These are phyloP conservation scores for Syzygium oleosum DNA, from an alignment of 345 rosid genomes.

Conservation along the genomic window DNA sequence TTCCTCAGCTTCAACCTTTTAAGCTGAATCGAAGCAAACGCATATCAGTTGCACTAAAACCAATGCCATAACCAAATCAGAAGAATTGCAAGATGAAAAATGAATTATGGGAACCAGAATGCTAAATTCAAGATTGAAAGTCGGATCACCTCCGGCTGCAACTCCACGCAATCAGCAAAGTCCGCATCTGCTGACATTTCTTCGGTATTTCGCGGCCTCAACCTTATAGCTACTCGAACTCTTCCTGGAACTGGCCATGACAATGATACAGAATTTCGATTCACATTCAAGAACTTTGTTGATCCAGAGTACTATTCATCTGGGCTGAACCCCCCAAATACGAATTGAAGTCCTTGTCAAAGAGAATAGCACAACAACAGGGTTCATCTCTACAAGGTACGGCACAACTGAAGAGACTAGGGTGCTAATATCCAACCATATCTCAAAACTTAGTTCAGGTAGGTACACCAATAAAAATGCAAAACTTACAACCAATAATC, in stretches of 20 bases:
- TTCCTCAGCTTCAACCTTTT: constrained; percentile 94
- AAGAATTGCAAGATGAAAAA: background rate
- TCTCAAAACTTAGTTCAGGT: background rate
- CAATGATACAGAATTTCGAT: background rate
- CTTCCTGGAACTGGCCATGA: constrained; percentile 68
- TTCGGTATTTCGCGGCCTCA: constrained; percentile 85
- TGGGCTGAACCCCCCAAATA: background rate
- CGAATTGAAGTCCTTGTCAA: background rate
- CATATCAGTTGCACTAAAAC: background rate
- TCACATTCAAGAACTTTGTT: background rate
- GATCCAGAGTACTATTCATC: background rate
- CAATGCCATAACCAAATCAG: background rate
- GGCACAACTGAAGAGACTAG: background rate
- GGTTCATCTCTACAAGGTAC: background rate
- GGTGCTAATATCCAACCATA: background rate
- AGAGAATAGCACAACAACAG: background rate
- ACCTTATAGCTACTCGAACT: constrained; percentile 93
- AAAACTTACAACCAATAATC: background rate
- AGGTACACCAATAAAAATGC: background rate
- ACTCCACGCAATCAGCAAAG: constrained; percentile 95
- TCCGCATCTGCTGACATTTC: constrained; percentile 90
- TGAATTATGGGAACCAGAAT: background rate
- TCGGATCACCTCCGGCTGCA: constrained; percentile 78
- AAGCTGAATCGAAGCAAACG: constrained; percentile 32
- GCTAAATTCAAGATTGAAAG: background rate